Evolutionary conservation across 2,329 filamentous ascomycete species (phyloP).

Genomic region (Penicillium sp.): DNA sequence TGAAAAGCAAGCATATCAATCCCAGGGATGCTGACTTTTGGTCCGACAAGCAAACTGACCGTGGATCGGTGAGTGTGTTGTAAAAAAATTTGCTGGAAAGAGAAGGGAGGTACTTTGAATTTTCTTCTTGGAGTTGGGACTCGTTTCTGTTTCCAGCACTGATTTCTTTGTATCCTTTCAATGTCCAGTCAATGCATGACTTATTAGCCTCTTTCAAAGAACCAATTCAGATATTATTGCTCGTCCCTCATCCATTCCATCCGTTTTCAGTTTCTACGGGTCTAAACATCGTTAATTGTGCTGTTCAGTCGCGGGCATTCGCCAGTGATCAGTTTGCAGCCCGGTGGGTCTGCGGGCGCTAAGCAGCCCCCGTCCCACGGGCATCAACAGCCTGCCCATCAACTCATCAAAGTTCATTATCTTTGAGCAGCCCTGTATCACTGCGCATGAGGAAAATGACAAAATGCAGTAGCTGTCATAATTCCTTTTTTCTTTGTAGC

Average conservation of each 20-base stretch:
- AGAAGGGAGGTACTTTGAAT: neutral
- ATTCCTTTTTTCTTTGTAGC: neutral
- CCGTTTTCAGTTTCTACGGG: too few relatives aligned
- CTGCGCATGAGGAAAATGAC: neutral
- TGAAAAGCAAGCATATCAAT: slow-evolving; percentile 58
- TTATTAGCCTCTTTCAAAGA: neutral
- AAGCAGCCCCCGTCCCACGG: neutral
- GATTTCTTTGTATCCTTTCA: neutral
- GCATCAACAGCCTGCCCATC: neutral
- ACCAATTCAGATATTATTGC: neutral
- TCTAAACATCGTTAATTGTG: neutral
- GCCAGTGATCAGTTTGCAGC: neutral
- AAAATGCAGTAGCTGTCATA: neutral
- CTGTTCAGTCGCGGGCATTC: neutral
- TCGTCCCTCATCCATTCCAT: neutral
- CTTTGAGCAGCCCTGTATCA: slow-evolving; percentile 1
- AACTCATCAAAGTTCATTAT: neutral
- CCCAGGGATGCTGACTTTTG: slow-evolving; percentile 67
- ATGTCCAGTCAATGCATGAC: neutral
- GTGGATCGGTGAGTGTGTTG: slow-evolving; percentile 49
- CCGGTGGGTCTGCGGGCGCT: slow-evolving; percentile 2
- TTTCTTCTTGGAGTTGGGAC: neutral
- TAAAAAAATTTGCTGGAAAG: neutral
- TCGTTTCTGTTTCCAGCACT: neutral
- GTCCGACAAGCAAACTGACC: slow-evolving; percentile 63